phyloP scores from a whole-genome alignment of 768 basidiomycete genomes.

The Phlegmacium glaucopus region DNA sequence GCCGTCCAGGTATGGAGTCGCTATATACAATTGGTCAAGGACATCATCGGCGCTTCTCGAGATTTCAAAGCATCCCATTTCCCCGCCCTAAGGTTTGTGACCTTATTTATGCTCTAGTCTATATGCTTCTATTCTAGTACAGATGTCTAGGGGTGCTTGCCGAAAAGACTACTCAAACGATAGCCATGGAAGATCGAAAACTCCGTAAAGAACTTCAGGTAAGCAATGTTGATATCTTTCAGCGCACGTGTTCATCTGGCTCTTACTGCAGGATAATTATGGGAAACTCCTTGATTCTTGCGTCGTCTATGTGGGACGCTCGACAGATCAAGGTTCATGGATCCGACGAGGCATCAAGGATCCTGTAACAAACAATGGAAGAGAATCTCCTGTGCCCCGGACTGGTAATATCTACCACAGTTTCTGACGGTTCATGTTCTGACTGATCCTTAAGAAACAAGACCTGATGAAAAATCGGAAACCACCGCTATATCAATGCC shows the following conservation, averaged over 20 bases:
- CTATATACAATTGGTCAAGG: constrained; percentile 74
- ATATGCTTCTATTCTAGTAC: constrained; percentile 5
- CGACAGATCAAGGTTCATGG: constrained; percentile 77
- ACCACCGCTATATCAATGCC: constrained; percentile 39
- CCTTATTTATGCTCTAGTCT: neutral
- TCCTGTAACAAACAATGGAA: constrained; percentile 54
- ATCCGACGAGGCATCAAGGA: constrained; percentile 70
- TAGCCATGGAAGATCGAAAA: constrained; percentile 86
- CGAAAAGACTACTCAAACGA: constrained; percentile 84
- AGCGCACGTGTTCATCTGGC: neutral
- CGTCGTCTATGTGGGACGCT: constrained; percentile 68
- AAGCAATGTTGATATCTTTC: neutral
- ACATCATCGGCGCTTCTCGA: constrained; percentile 60
- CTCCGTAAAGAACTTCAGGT: constrained; percentile 89
- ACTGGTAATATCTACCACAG: constrained; percentile 32
- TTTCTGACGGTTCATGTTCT: neutral
- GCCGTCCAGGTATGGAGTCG: constrained; percentile 91
- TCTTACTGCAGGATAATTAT: constrained; percentile 63
- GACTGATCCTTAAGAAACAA: constrained; percentile 30
- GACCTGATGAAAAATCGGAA: constrained; percentile 61
- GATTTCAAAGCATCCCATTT: constrained; percentile 73
- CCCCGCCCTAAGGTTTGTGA: constrained; percentile 62
- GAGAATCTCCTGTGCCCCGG: constrained; percentile 66
- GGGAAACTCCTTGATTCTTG: constrained; percentile 81
- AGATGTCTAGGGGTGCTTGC: constrained; percentile 79